Evolutionary conservation across 169 alveolate species (phyloP).

Genomic region (Plasmodium cynomolgi): DNA sequence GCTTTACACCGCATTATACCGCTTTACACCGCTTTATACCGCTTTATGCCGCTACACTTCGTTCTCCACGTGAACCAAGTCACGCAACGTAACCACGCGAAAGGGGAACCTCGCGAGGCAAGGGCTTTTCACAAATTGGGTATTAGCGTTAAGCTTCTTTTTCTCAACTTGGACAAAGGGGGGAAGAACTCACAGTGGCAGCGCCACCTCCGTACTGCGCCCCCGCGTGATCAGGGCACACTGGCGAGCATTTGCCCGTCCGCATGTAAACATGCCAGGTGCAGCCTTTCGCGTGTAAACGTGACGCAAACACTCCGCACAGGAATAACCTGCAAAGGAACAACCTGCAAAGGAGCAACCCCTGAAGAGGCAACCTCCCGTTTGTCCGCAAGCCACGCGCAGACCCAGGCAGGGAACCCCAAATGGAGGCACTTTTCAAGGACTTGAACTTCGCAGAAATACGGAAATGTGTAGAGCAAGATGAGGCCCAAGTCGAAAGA

Average conservation of each 20-base stretch:
- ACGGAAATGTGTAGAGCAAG: conserved; percentile 3
- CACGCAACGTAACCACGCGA: background rate
- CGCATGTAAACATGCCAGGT: background rate
- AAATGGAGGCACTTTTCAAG: conserved; percentile 5
- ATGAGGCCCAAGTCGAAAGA: background rate
- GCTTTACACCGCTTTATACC: background rate
- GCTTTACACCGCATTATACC: background rate
- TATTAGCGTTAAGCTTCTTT: background rate
- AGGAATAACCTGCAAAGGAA: background rate
- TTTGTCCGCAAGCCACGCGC: background rate
- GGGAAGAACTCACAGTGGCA: background rate
- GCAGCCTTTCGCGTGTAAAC: too few relatives aligned
- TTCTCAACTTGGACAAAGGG: background rate
- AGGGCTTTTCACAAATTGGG: background rate
- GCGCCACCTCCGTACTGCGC: background rate
- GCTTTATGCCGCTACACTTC: background rate
- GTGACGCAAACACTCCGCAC: background rate
- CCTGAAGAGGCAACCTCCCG: background rate
- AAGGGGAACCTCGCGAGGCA: background rate
- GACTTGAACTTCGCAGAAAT: conserved; percentile 30
- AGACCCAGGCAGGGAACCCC: background rate
- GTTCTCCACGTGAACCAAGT: background rate
- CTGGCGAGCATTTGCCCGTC: background rate
- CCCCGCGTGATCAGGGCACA: background rate
- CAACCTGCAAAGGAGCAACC: background rate